These are phyloP conservation scores for Pythium dissimile DNA, from an alignment of 352 stramenopile species.

Conservation along the genomic window DNA sequence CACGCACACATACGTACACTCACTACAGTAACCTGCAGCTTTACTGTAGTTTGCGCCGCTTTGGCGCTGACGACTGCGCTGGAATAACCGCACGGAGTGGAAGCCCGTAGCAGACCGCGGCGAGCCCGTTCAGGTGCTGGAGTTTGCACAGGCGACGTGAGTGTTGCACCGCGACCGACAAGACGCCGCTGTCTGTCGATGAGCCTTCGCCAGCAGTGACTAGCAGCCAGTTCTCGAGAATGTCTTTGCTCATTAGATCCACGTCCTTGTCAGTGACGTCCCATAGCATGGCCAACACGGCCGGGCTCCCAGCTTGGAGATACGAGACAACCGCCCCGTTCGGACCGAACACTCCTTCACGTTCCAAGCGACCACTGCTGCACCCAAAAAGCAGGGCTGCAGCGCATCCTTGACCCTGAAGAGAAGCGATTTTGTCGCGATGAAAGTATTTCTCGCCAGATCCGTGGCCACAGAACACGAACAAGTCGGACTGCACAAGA, in stretches of 20 bases:
- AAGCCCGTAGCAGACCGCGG: constrained; percentile 95
- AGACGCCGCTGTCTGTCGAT: not conserved
- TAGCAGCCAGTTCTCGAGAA: constrained; percentile 70
- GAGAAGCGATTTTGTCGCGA: constrained; percentile 64
- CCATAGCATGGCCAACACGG: constrained; percentile 98
- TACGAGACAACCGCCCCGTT: constrained; percentile 94
- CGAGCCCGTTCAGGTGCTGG: constrained; percentile 92
- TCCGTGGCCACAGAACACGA: constrained; percentile 98
- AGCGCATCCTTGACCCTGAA: constrained; percentile 46
- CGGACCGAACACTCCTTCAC: constrained; percentile 90
- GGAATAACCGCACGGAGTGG: constrained; percentile 48
- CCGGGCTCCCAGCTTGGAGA: constrained; percentile 87
- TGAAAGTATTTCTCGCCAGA: constrained; percentile 92
- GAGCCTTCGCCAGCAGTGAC: constrained; percentile 29
- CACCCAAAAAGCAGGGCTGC: constrained; percentile 96
- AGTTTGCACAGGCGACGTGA: constrained; percentile 92
- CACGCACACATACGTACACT: no score
- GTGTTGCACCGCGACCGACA: constrained; percentile 13
- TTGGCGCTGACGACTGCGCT: not conserved
- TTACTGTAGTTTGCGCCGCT: constrained; percentile 13
- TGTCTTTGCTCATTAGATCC: constrained; percentile 84
- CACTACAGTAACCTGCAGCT: no score
- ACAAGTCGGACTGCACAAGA: constrained; percentile 77
- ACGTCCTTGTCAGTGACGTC: constrained; percentile 99
- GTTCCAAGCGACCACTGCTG: constrained; percentile 91